Base-by-base conservation (phyloP, 805 yeast species). In the Ogataea saltuana region DNA sequence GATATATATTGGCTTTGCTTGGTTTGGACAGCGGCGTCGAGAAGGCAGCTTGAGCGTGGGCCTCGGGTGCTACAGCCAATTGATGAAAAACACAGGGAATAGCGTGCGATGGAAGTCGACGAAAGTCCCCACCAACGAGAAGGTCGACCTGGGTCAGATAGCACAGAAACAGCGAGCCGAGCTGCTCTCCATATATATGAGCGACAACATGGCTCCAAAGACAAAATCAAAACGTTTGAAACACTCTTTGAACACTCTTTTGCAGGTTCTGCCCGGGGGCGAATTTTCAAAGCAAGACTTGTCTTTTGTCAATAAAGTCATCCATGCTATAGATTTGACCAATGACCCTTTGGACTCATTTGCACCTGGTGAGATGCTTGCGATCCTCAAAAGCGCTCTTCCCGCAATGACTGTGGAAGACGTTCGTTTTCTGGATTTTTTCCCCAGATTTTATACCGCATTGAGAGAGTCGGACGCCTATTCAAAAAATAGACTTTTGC, bases 391-490 rank as follows among this genome's bases (percentile, higher is more conserved):
- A 31, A 53, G 59, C 21, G 56, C 55, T 8, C 33, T 61, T 4
- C 52, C 59, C 16, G 63, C 60, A 3, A 55, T 63, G 62, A 56
- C 59, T 2, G 31, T 52, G 18, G 51, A 58, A 11, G 63, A 63
- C 36, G 65, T 62, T 6, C 49, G 45, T 18, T 44, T 51, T 36
- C 29, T 56, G 34, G 59, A 58, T 48, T 65, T 64, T 48, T 63
- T 66, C 36, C 70, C 70, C 4, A 44, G 61, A 16, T 61, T 64
- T 39, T 66, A 65, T 39, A 58, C 55, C 17, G 38, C 60, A 3
- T 29, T 65, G 37, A 48, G 67, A 46, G 53, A 53, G 9, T 56
- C 62, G 8, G 17, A 49, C 0, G 50, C 46, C n/a, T 64, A 60
- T 33, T 28, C 39, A 1, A 11, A 44, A 17, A 50, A 60, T 41